Conservation (phyloP, 495 filamentous ascomycete genomes). For the Podospora australis region DNA sequence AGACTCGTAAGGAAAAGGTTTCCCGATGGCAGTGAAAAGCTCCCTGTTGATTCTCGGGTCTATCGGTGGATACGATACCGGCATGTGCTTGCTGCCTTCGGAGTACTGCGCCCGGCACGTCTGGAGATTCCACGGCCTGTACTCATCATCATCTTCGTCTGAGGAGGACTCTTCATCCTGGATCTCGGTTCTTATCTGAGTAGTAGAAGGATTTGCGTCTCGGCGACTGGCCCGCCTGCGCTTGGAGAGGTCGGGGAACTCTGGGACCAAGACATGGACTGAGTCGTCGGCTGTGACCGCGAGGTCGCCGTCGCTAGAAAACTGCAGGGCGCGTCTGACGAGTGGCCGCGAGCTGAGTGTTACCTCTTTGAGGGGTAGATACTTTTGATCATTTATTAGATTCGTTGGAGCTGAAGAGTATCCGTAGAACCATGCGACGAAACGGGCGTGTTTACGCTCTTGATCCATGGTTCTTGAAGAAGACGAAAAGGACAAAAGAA, state of each 20-base stretch:
- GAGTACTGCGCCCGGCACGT: conserved; percentile 24
- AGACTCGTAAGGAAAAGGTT: conserved; percentile 21
- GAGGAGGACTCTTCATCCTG: conserved; percentile 16
- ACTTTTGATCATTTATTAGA: conserved; percentile 14
- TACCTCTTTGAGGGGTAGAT: conserved; percentile 38
- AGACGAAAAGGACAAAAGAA: no score
- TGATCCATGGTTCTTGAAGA: no score
- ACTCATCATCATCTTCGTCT: conserved; percentile 15
- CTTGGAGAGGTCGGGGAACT: conserved; percentile 27
- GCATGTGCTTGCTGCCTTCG: conserved; percentile 30
- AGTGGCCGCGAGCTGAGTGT: conserved; percentile 35
- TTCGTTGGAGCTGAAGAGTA: no score
- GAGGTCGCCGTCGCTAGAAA: conserved; percentile 45
- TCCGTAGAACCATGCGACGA: no score
- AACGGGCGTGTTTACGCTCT: no score
- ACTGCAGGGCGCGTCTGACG: conserved; percentile 39
- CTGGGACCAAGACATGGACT: conserved; percentile 40
- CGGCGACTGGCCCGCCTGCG: conserved; percentile 8
- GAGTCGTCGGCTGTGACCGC: conserved; percentile 43
- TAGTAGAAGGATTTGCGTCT: neutral
- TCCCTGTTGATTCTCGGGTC: conserved; percentile 31
- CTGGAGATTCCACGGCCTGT: conserved; percentile 7
- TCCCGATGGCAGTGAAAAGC: conserved; percentile 20
- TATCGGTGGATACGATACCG: conserved; percentile 29
- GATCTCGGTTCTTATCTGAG: neutral